Evolutionary conservation across 768 basidiomycete species (phyloP), one percentile per base, ranked within the genome.

Genomic region (button mushroom (Agaricus bisporus)): DNA sequence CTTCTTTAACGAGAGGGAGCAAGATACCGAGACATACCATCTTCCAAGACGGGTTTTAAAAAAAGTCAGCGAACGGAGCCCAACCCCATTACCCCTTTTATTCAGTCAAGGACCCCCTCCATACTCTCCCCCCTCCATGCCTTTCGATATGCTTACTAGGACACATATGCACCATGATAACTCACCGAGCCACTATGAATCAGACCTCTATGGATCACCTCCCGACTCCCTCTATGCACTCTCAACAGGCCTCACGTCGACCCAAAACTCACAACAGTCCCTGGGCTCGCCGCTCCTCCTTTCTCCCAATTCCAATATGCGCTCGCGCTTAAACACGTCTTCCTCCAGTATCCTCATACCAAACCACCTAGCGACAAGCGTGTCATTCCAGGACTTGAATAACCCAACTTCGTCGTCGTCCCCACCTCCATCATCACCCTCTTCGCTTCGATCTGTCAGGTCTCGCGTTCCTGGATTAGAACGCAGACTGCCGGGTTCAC

Each of bases 381-480:
- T 25, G 1, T 48, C 53, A 25, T 32, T 48, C 12, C 41, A 48
- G 4, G 39, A 54, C 22, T 25, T 43, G 18, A 46, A 11, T 18
- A 4, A 12, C 2, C 7, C n/a, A 36, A 12, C 14, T 17, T 38
- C 38, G 4, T 17, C 29, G 11, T 35, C 17, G 3, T 28, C 29
- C 15, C 18, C 39, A 4, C 17, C 46, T 1, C 18, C 52, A n/a
- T 9, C 11, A 11, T 42, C 39, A n/a, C 53, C 53, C 35, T 48
- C 52, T 26, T 47, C 46, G 6, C 41, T 48, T 42, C 44, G 35
- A 26, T 17, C 17, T 17, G 36, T 17, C 14, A 25, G 5, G n/a
- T 14, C 14, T 26, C 53, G 42, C 17, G 46, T 48, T 14, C 47
- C 53, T 5, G 53, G 53, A 2, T 36, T 54, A 35, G 47, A 54